phyloP scores from a whole-genome alignment of 208 protist genomes.

The Leishmania arabica region DNA sequence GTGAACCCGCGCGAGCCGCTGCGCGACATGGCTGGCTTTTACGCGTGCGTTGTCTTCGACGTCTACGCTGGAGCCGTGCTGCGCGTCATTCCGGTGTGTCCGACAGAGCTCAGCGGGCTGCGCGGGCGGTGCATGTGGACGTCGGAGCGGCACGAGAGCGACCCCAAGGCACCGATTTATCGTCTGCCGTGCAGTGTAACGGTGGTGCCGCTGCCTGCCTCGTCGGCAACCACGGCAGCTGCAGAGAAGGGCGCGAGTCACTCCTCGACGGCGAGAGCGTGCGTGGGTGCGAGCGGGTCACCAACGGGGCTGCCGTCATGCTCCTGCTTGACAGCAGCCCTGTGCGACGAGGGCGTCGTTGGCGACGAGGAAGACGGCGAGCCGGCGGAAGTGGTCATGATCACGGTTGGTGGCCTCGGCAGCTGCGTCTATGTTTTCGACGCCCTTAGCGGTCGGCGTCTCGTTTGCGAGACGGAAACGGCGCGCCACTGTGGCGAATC shows the following conservation, averaged over 20 bases:
- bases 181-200: slow-evolving; percentile 53
- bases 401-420: slow-evolving; percentile 68
- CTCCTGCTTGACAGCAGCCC: neutral
- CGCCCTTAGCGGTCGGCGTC: slow-evolving; percentile 58
- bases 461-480: slow-evolving; percentile 26
- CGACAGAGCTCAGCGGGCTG: slow-evolving; percentile 38
- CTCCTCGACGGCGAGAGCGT: neutral
- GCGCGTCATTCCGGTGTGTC: slow-evolving; percentile 70
- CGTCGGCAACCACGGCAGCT: neutral
- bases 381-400: slow-evolving; percentile 35
- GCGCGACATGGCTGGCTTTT: slow-evolving; percentile 51
- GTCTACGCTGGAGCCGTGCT: slow-evolving; percentile 55
- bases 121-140: slow-evolving; percentile 30
- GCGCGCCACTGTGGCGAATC: slow-evolving; percentile 12
- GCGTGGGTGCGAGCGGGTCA: slow-evolving; percentile 6
- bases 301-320: neutral
- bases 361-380: slow-evolving; percentile 13
- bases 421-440: slow-evolving; percentile 69
- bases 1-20: slow-evolving; percentile 45
- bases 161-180: slow-evolving; percentile 59
- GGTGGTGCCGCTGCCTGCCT: slow-evolving; percentile 28
- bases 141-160: slow-evolving; percentile 36
- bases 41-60: slow-evolving; percentile 75
- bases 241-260: neutral
- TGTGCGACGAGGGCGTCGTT: neutral